phyloP scores from a whole-genome alignment of 164 flowering plant genomes.

The Stephania yunnanensis region DNA sequence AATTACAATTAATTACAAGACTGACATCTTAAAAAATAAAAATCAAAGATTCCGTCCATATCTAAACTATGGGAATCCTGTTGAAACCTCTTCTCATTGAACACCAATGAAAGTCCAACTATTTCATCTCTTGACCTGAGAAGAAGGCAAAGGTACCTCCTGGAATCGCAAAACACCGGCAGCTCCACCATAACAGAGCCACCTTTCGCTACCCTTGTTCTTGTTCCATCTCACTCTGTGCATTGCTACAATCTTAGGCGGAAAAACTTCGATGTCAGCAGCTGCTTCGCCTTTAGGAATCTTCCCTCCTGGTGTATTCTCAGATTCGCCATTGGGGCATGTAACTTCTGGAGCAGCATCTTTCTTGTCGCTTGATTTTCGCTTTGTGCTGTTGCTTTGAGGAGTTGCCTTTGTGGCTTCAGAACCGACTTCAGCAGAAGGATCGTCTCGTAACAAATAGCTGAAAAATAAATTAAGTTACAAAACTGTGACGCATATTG shows the following conservation, averaged over 20 bases:
- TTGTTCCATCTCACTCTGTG: constrained; percentile 93
- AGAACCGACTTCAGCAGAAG: constrained; percentile 18
- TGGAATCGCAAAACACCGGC: constrained; percentile 80
- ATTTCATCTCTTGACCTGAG: not conserved
- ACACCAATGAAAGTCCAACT: not conserved
- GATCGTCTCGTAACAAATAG: constrained; percentile 38
- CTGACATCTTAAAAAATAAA: no score
- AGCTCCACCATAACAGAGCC: constrained; percentile 95
- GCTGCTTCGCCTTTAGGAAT: constrained; percentile 9
- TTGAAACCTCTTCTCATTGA: not conserved
- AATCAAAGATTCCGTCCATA: not conserved
- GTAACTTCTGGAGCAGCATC: constrained; percentile 19
- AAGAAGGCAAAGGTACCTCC: constrained; percentile 27
- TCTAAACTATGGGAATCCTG: not conserved
- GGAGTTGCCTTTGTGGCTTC: constrained; percentile 15
- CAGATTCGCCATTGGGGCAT: constrained; percentile 10
- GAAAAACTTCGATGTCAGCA: constrained; percentile 35
- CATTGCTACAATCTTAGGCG: constrained; percentile 69
- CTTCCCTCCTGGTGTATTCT: constrained; percentile 8
- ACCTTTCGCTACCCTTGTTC: constrained; percentile 88
- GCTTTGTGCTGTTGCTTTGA: constrained; percentile 9
- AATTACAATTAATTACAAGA: no score
- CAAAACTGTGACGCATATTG: not conserved
- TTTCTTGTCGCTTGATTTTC: constrained; percentile 13
- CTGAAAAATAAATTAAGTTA: constrained; percentile 27